Evolutionary conservation across 352 stramenopile genomes (phyloP).

Genomic region (Thraustochytrium sp.): DNA sequence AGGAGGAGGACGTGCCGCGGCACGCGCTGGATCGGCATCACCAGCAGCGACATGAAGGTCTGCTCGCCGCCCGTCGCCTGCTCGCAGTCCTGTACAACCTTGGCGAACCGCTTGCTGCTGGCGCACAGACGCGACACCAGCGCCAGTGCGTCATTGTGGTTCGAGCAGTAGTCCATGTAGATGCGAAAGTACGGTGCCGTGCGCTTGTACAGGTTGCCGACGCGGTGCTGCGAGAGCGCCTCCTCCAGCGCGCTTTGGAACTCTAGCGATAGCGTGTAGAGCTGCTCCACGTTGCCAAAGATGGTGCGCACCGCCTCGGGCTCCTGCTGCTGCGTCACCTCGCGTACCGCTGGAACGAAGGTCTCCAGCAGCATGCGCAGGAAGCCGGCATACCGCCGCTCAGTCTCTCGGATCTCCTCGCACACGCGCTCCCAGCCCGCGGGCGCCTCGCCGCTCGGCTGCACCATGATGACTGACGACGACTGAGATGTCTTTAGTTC

Average conservation of each 20-base stretch:
- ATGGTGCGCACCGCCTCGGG: neutral
- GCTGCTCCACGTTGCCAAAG: neutral
- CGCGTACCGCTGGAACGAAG: neutral
- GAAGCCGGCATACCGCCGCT: neutral
- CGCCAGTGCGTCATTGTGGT: neutral
- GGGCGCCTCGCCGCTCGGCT: no score
- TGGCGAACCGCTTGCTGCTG: neutral
- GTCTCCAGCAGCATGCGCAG: neutral
- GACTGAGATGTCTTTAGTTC: neutral
- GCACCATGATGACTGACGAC: no score
- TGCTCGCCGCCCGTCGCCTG: neutral
- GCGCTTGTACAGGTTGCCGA: neutral
- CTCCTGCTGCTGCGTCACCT: neutral
- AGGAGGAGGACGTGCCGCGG: neutral
- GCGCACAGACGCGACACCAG: neutral
- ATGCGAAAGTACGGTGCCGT: neutral
- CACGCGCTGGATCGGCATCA: conserved; percentile 7
- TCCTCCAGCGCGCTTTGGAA: neutral
- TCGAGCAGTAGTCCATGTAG: neutral
- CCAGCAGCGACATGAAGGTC: neutral
- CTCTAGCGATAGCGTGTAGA: neutral
- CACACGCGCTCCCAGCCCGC: neutral
- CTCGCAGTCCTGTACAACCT: neutral
- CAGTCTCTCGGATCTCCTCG: neutral
- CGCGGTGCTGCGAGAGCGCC: neutral